Base-by-base conservation (phyloP, 2,329 filamentous ascomycete species). In the Paecilomyces formosus region DNA sequence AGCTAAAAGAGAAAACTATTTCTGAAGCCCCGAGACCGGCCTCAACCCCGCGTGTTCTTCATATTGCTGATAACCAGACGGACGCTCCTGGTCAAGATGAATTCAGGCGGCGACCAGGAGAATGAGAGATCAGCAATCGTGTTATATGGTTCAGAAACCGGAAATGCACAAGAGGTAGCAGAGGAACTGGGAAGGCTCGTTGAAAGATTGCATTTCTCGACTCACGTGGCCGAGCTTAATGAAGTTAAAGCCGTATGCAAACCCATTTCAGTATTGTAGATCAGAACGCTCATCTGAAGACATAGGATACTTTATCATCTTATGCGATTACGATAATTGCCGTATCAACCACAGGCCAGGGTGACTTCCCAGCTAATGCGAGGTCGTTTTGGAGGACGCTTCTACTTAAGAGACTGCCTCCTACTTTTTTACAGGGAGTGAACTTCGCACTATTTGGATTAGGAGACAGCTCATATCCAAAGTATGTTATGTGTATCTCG, bases 71-170 rank as follows among this genome's bases (percentile, higher is more conserved):
- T 22, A 39, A 21, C 39, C 30, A 3, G 5, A 21, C 33, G 31
- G 35, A 24, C 26, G n/a, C 18, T 33, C 13, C 18, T 45, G 53
- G 24, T 13, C 64, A 69, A 57, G 7, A 74, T 72, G 72, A 64
- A 58, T 31, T 62, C 61, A 56, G 61, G 58, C 26, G 62, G 57
- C 52, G 55, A 58, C 21, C 50, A 57, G 30, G 54, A 55, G 31
- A 57, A 51, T 26, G 56, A 55, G 52, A 66, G 82, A 65, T 82
- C 77, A 50, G 85, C 82, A 55, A 83, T 96, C 64, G 81, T 99
- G 59, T 82, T 96, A 33, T 99, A 96, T 76, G 94, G 91, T 57
- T 95, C 93, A 45, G 94, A 99, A 78, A 97, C 92, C 22, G 94
- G 94, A 58, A 97, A 94, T 70, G 88, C 91, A 57, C 90, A 96